Evolutionary conservation across 257 asterid species (phyloP), one percentile per base, ranked within the genome.

Genomic region (Nicotiana tomentosiformis): DNA sequence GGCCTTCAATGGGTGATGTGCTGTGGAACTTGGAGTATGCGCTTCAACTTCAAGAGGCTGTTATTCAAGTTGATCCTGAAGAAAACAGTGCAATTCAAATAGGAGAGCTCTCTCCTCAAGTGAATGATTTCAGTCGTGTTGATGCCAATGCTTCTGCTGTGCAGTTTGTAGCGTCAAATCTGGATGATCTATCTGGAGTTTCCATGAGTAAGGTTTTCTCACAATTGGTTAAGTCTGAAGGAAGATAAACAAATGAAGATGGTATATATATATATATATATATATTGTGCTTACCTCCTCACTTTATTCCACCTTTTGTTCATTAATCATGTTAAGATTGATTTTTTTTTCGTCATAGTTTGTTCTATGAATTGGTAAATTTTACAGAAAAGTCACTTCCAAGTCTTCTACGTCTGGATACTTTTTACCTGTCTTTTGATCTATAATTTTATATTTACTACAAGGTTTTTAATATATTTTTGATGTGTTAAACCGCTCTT

Each of bases 151-250:
- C 82, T 65, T 87, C 92, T 2, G 85, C 81, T 18, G 83, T 84
- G 7, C 90, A 81, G 10, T 88, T 87, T 20, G 93, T 87, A 23
- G 37, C 4, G n/a, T 84, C 91, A 5, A 89, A 85, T 51, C 90
- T 85, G 16, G 95, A 89, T 77, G 97, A 90, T 82, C 84, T 90
- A 6, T 90, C 93, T 7, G 93, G 91, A 20, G 91, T 91, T 55
- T 90, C 95, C 5, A 92, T 91, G 95, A 91, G 95, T 72, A 56
- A 87, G 33, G 95, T 92, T 26, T 92, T 92, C 86, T 92, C 95
- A 5, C 95, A 92, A 82, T 89, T 92, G 85, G 91, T 91, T 2
- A 92, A 92, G 82, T 90, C 96, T 1, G 96, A 92, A 84, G 94
- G 97, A 32, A 86, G 94, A 77, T 90, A 90, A 89, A 64, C 18